These are phyloP conservation scores for Cyberlindnera maritima DNA, from an alignment of 805 yeast genomes.

Conservation along the genomic window DNA sequence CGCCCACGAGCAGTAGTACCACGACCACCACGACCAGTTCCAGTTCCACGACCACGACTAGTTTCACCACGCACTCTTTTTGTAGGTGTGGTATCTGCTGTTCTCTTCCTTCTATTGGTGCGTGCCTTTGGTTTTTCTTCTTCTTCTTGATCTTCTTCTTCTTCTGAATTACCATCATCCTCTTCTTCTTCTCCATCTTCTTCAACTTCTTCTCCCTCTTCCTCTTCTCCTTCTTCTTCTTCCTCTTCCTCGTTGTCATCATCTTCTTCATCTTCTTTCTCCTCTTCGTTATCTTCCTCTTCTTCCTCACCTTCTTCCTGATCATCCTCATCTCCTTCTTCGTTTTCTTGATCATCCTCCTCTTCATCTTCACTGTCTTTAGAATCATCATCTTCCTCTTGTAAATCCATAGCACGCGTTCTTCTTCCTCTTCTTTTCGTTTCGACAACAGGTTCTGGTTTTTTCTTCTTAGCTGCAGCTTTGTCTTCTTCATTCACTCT, in stretches of 20 bases:
- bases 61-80: background rate
- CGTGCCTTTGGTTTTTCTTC: conserved; percentile 6
- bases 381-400: background rate
- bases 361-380: conserved; percentile 7
- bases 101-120: conserved; percentile 5
- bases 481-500: background rate
- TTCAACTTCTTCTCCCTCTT: conserved; percentile 12
- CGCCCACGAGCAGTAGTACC: background rate
- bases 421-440: conserved; percentile 2
- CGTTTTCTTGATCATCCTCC: conserved; percentile 15
- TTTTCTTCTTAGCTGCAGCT: background rate
- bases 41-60: background rate
- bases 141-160: conserved; percentile 8
- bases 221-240: conserved; percentile 1
- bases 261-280: conserved; percentile 9
- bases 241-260: conserved; percentile 18
- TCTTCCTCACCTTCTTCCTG: conserved; percentile 13
- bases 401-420: background rate
- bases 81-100: background rate
- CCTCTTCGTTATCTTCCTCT: conserved; percentile 2
- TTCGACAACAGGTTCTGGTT: background rate
- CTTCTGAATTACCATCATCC: conserved; percentile 14
- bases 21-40: background rate
- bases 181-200: conserved; percentile 6
- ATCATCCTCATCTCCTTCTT: conserved; percentile 6